A percentile compares a stretch with the other conserved stretches of the same genome.
Conservation (phyloP, 768 basidiomycete genomes). For the Neoboletus magnificus region DNA sequence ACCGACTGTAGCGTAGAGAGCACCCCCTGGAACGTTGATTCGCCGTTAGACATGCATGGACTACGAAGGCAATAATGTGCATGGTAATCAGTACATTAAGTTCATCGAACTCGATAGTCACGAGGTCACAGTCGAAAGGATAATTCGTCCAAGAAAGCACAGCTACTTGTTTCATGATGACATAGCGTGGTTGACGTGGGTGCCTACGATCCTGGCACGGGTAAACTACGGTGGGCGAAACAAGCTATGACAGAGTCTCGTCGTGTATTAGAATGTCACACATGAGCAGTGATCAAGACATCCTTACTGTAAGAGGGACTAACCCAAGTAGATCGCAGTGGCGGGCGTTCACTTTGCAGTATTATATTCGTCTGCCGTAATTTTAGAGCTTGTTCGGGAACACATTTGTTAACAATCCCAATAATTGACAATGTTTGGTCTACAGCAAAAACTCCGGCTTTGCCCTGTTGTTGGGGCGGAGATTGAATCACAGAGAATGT, state of each 20-base stretch:
- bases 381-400: background rate
- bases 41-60: background rate
- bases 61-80: background rate
- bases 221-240: too few relatives aligned
- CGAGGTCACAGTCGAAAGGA: background rate
- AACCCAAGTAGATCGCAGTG: background rate
- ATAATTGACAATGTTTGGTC: too few relatives aligned
- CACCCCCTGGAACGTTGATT: background rate
- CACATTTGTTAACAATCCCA: too few relatives aligned
- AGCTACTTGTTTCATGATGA: background rate
- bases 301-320: background rate
- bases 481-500: too few relatives aligned
- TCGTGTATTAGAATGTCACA: too few relatives aligned
- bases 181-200: background rate
- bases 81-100: background rate
- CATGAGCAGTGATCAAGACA: too few relatives aligned
- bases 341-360: background rate
- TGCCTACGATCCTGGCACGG: background rate
- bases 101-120: background rate
- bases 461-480: too few relatives aligned
- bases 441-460: too few relatives aligned
- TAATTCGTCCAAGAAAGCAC: background rate
- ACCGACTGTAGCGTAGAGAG: conserved; percentile 24
- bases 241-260: too few relatives aligned
- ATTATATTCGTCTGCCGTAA: background rate